Evolutionary conservation across 345 rosid genomes (phyloP).

Genomic region (Bretschneidera sinensis): DNA sequence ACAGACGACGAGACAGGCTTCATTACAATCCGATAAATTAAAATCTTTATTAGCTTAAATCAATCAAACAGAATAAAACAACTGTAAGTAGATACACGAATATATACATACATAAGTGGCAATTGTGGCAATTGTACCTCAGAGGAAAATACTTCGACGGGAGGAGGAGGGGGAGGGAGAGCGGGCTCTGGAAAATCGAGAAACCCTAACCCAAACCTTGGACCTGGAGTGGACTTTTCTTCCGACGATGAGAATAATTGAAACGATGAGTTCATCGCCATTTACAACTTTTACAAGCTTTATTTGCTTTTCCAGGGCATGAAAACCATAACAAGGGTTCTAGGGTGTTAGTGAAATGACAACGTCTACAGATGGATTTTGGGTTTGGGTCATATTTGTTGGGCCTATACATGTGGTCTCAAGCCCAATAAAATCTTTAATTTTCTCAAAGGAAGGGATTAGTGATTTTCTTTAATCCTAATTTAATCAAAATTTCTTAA

Average conservation of each 20-base stretch:
- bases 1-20: constrained; percentile 47
- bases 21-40: constrained; percentile 6
- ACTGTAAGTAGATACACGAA: too few relatives aligned
- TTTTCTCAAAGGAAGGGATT: too few relatives aligned
- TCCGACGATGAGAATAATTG: constrained; percentile 30
- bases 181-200: constrained; percentile 45
- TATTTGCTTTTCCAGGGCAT: too few relatives aligned
- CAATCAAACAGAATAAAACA: background rate
- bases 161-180: constrained; percentile 67
- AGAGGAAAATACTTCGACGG: constrained; percentile 60
- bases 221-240: constrained; percentile 25
- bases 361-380: too few relatives aligned
- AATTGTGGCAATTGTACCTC: constrained; percentile 38
- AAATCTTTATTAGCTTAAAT: too few relatives aligned
- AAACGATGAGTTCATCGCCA: constrained; percentile 32
- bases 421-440: too few relatives aligned
- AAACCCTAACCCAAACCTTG: constrained; percentile 44
- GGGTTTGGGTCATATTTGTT: too few relatives aligned
- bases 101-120: background rate
- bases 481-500: too few relatives aligned
- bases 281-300: too few relatives aligned
- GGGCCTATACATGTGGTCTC: too few relatives aligned
- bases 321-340: background rate
- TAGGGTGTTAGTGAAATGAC: background rate
- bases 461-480: too few relatives aligned